Base-by-base conservation (phyloP, 2,329 filamentous ascomycete species). In the Catunica adiposa region DNA sequence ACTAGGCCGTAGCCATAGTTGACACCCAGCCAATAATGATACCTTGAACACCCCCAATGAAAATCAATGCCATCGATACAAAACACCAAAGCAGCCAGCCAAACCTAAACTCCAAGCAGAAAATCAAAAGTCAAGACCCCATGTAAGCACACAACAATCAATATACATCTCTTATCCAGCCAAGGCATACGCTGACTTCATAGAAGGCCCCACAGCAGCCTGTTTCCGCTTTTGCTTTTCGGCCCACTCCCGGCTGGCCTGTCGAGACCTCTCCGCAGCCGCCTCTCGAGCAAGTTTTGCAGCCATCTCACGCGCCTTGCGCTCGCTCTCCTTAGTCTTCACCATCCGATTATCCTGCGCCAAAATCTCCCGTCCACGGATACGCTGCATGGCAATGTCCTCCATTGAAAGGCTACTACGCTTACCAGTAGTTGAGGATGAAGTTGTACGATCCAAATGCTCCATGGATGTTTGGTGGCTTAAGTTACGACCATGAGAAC, bases 161-260 rank as follows among this genome's bases (percentile, higher is more conserved):
- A 48, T 20, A 11, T 48, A n/a, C 5, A 14, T 8, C 44, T 9
- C 26, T 22, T 14, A 48, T 15, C n/a, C n/a, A 25, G 5, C 44
- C 22, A 25, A 25, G 20, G 44, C 8, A 48, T 44, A 44, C 15
- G 14, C 11, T 17, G 8, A 2, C 20, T 44, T 44, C 3, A 44
- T 44, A 15, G 22, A 14, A 25, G 22, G 15, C n/a, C 9, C n/a
- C 51, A 14, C 44, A 23, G 22, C 44, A 14, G 3, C 22, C 55
- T 68, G 67, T 62, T 71, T 74, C 17, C 65, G 68, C 38, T 70
- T 70, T 63, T 77, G 75, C 66, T 74, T 79, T 63, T 80, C 77
- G 9, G 78, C 78, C 78, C 79, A 82, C 61, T 80, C 76, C 34
- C 78, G 73, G 60, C 78, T 78, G 58, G 76, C 71, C 63, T 72